Conservation (phyloP, 352 stramenopile species). For the Globisporangium nodosum region DNA sequence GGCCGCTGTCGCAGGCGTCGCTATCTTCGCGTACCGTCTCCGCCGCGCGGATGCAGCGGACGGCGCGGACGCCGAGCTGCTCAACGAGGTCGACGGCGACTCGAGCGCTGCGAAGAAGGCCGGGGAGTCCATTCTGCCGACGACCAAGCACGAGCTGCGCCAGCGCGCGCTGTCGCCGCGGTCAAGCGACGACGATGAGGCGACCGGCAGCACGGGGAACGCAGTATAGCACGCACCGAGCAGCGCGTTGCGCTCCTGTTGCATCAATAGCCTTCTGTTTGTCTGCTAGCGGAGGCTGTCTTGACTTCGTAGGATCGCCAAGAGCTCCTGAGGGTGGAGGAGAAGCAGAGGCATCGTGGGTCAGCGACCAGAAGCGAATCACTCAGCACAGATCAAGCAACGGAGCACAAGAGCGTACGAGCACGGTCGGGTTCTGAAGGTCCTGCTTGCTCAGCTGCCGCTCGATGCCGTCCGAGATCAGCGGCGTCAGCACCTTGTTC, state of each 20-base stretch:
- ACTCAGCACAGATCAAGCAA: neutral
- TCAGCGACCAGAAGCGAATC: neutral
- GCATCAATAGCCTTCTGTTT: neutral
- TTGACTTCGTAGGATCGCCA: conserved; percentile 21
- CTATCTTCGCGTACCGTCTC: conserved; percentile 44
- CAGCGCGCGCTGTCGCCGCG: conserved; percentile 19
- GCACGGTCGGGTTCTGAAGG: conserved; percentile 33
- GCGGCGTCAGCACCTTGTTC: conserved; percentile 53
- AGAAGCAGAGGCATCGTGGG: neutral
- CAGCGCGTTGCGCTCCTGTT: neutral
- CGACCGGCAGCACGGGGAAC: neutral
- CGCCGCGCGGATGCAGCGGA: conserved; percentile 23
- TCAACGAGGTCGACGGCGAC: conserved; percentile 23
- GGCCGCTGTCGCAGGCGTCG: conserved; percentile 34
- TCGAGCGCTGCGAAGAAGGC: conserved; percentile 8
- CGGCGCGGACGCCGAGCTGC: conserved; percentile 28
- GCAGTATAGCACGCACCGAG: conserved; percentile 6
- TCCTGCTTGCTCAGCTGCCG: conserved; percentile 36
- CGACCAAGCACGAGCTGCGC: conserved; percentile 11
- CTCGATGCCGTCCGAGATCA: conserved; percentile 46
- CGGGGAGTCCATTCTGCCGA: neutral
- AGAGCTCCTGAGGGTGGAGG: conserved; percentile 19
- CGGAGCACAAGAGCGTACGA: conserved; percentile 19
- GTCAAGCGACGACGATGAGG: conserved; percentile 7
- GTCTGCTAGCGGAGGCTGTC: neutral